Evolutionary conservation across 305 asterid species (phyloP).

Genomic region (Nicotiana rustica): DNA sequence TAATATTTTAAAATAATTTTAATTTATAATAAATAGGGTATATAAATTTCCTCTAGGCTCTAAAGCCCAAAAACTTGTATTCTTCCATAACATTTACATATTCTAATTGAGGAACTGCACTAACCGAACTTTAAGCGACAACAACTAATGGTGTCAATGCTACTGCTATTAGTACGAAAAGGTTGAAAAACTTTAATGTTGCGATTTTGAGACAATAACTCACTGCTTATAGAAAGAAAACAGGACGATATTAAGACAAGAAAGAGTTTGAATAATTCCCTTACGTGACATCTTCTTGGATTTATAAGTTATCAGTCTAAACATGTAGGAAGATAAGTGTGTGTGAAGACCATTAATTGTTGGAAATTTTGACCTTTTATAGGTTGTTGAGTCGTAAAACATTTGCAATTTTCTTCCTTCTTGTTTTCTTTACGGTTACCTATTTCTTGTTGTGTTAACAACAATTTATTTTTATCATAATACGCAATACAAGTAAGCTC

Average conservation of each 20-base stretch:
- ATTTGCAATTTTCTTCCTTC: not conserved
- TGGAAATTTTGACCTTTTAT: constrained; percentile 9
- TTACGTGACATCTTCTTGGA: not conserved
- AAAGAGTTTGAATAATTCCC: constrained; percentile 6
- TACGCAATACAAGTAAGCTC: constrained; percentile 26
- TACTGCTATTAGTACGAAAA: not conserved
- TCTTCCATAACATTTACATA: not conserved
- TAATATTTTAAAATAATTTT: too few relatives aligned
- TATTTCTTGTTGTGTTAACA: constrained; percentile 23
- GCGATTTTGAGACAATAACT: constrained; percentile 15
- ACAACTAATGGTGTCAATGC: not conserved
- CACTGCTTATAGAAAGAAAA: constrained; percentile 17
- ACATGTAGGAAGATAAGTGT: not conserved
- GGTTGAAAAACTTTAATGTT: not conserved
- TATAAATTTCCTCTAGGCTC: not conserved
- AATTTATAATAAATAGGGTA: too few relatives aligned
- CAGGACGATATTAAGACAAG: not conserved
- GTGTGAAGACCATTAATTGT: not conserved
- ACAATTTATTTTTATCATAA: not conserved
- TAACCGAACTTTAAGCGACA: not conserved
- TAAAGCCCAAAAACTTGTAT: not conserved
- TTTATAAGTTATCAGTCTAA: not conserved
- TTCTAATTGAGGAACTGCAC: not conserved
- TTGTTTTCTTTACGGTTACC: not conserved
- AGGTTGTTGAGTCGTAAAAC: constrained; percentile 8